Conservation (phyloP, 1,284 basidiomycete genomes). For the Ceratobasidium sp. region DNA sequence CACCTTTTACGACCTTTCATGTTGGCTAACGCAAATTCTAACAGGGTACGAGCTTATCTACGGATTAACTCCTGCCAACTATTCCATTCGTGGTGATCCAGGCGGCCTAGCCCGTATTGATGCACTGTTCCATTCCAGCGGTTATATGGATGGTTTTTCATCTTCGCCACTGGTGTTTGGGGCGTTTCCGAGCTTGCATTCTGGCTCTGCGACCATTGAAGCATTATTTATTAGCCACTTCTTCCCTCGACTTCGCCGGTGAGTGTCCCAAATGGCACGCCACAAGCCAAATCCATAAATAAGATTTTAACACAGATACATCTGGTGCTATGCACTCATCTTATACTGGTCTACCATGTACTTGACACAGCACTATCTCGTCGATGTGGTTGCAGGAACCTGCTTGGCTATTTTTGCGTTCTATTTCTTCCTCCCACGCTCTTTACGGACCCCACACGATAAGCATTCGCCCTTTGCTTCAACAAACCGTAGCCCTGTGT, state of each 20-base stretch:
- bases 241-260: constrained; percentile 70
- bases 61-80: constrained; percentile 92
- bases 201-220: constrained; percentile 88
- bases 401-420: constrained; percentile 88
- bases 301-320: constrained; percentile 55
- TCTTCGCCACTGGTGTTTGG: constrained; percentile 94
- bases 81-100: constrained; percentile 88
- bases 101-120: constrained; percentile 95
- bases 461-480: background rate
- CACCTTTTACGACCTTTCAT: background rate
- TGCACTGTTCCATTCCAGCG: constrained; percentile 76
- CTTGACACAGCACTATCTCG: constrained; percentile 95
- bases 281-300: background rate
- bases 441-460: constrained; percentile 58
- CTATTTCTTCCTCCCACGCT: constrained; percentile 85
- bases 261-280: background rate
- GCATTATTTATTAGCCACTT: constrained; percentile 94
- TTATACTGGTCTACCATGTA: constrained; percentile 99
- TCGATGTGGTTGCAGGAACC: constrained; percentile 93
- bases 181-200: constrained; percentile 93
- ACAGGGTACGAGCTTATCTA: constrained; percentile 97
- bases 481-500: background rate
- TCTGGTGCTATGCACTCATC: constrained; percentile 84
- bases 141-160: constrained; percentile 85
- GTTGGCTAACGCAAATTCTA: background rate